Percentiles rank a stretch among this genome's conserved stretches.
Conservation (phyloP, 768 basidiomycete species). For the Lactarius hengduanensis region DNA sequence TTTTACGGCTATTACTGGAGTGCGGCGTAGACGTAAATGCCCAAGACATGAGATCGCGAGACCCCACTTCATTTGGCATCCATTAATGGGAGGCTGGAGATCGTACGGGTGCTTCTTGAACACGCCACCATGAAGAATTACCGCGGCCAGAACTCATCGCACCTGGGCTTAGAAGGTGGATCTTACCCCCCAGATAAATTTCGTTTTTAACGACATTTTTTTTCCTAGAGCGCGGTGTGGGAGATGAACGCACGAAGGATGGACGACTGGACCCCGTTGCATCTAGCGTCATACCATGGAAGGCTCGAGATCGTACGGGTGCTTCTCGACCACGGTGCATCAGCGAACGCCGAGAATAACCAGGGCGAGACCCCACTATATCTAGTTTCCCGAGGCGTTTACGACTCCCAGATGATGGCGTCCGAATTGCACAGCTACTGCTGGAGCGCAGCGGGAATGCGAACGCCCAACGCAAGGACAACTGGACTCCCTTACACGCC, state of each 20-base stretch:
- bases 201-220: not conserved
- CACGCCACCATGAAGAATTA: not conserved
- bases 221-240: not conserved
- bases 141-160: not conserved
- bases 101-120: not conserved
- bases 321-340: not conserved
- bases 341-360: not conserved
- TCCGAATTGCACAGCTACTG: not conserved
- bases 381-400: not conserved
- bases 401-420: not conserved
- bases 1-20: not conserved
- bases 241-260: not conserved
- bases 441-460: not conserved
- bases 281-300: not conserved
- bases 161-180: not conserved
- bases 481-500: not conserved
- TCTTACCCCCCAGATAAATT: not conserved
- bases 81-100: not conserved
- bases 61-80: not conserved
- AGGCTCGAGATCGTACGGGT: not conserved
- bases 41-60: not conserved
- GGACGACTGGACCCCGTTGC: not conserved
- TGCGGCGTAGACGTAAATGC: not conserved
- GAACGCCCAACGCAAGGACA: not conserved
- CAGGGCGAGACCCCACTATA: not conserved